A percentile compares a stretch with the other conserved stretches of the same genome.
Conservation (phyloP, 768 basidiomycete genomes). For the Boletus pseudo-olivaceus region DNA sequence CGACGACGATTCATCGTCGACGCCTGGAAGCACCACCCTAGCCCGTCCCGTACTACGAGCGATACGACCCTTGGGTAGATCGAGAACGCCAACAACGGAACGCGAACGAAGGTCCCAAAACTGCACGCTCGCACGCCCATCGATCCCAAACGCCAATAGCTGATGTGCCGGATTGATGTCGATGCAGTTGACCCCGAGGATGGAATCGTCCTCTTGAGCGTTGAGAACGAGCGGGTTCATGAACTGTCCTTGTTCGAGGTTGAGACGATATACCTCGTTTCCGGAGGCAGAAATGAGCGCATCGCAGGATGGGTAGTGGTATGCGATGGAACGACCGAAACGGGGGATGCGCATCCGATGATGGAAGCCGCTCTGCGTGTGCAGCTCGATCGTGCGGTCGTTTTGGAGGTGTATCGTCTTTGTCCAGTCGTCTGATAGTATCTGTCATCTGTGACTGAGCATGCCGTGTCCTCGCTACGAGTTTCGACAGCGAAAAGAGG, state of each 20-base stretch:
- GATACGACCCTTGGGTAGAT: constrained; percentile 54
- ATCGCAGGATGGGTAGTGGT: constrained; percentile 93
- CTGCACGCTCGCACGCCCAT: constrained; percentile 83
- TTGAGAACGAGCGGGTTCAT: constrained; percentile 73
- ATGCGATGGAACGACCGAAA: constrained; percentile 88
- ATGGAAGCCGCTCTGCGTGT: constrained; percentile 91
- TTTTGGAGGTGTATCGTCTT: constrained; percentile 96
- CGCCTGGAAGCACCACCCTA: constrained; percentile 30
- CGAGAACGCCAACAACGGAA: constrained; percentile 63
- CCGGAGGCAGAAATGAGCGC: constrained; percentile 83
- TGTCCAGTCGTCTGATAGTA: constrained; percentile 97
- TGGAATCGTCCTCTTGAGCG: constrained; percentile 47
- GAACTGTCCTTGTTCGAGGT: constrained; percentile 93
- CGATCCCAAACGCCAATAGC: constrained; percentile 83
- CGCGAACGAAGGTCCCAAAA: constrained; percentile 96
- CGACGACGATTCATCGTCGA: constrained; percentile 32
- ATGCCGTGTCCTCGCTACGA: not conserved
- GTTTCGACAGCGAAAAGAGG: not conserved
- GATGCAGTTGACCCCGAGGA: constrained; percentile 84
- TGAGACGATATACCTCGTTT: constrained; percentile 86
- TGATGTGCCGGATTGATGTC: constrained; percentile 95
- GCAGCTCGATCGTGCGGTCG: constrained; percentile 91
- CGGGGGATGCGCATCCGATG: constrained; percentile 92
- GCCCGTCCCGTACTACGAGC: constrained; percentile 37
- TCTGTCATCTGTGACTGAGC: constrained; percentile 42